Conservation (phyloP, 2,329 filamentous ascomycete species). For the Aspergillus oerlinghausenensis region DNA sequence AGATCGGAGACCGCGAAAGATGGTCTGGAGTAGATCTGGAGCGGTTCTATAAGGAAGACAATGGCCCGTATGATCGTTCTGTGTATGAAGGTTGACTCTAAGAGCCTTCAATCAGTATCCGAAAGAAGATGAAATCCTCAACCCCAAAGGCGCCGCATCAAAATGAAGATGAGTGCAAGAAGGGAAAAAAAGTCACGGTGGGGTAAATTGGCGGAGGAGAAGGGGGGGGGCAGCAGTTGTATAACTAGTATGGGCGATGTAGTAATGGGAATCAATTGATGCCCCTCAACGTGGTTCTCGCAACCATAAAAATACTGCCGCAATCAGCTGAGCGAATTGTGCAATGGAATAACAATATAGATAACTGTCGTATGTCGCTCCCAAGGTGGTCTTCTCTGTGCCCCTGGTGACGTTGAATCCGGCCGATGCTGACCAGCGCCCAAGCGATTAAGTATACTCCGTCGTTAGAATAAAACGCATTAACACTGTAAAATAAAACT, state of each 20-base stretch:
- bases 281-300: not conserved
- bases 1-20: not conserved
- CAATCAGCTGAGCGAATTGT: conserved; percentile 19
- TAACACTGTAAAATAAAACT: not conserved
- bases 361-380: not conserved
- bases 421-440: no score
- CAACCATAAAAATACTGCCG: conserved; percentile 16
- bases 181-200: not conserved
- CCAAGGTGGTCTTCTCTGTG: not conserved
- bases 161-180: not conserved
- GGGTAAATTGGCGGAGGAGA: not conserved
- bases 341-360: conserved; percentile 9
- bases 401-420: conserved; percentile 7
- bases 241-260: not conserved
- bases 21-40: not conserved
- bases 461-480: not conserved
- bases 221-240: not conserved
- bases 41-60: not conserved
- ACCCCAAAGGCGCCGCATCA: not conserved
- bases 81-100: not conserved
- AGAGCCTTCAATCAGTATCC: not conserved
- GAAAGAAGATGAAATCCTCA: not conserved
- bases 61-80: not conserved
- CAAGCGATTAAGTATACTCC: no score
- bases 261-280: not conserved